Evolutionary conservation across 2,329 filamentous ascomycete species (phyloP), one percentile per base, ranked within the genome.

Genomic region (Epichloe glyceriae): DNA sequence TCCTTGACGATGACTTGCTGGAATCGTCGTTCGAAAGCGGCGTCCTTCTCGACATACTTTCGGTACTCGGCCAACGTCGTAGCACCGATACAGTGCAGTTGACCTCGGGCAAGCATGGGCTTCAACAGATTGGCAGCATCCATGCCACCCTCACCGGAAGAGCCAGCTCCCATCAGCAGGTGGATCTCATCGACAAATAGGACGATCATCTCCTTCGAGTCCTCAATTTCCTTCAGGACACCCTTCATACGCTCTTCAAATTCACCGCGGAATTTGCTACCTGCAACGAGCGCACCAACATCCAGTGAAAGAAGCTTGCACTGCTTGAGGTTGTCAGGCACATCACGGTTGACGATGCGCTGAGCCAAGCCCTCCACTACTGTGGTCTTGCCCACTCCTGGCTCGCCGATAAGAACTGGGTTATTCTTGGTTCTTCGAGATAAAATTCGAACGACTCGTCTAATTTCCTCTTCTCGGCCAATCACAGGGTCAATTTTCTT

Each of bases 211-310:
- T 97, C 91, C 66, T 93, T 94, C 48, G 89, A 88, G 51, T 95
- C 84, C 59, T 90, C 80, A 53, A 98, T 95, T 71, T 98, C 93
- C 69, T 97, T 98, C 61, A 98, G 70, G 5, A 98, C 93, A 50
- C 91, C 90, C 78, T 98, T 98, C 90, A 98, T 97, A 60, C 93
- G 82, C 75, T 98, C 93, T 67, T 98, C 93, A 53, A 98, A 98
- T 67, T 98, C 93, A 72, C 93, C 93, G 47, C 93, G 84, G 73
- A 94, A 98, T 72, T 98, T 98, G 79, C 89, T 96, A 58, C 93
- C 93, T 52, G 93, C 93, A 56, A 98, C 91, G 52, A 98, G 75
- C 22, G 91, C 86, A 60, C 93, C 93, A 46, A 98, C 91, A 62
- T 98, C 93, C 44, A 98, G 82, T 4, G 93, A 96, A 51, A 98